Conservation (phyloP, 352 stramenopile genomes). For the Phytopythium chamaehyphon region DNA sequence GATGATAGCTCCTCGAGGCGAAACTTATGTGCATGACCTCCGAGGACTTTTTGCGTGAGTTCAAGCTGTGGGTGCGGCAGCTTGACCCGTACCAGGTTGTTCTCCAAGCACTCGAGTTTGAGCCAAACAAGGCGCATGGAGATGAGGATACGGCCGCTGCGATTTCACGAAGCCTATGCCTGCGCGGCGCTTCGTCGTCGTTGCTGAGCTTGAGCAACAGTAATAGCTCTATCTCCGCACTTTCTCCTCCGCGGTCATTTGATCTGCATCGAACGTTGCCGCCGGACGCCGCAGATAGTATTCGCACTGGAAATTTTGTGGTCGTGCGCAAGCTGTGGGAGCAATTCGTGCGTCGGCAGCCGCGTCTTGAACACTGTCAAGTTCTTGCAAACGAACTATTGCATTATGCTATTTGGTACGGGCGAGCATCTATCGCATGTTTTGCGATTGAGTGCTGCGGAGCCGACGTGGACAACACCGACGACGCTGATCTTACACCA, state of each 20-base stretch:
- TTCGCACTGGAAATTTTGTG: constrained; percentile 31
- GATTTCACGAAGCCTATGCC: constrained; percentile 48
- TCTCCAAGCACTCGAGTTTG: constrained; percentile 48
- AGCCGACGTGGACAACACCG: constrained; percentile 65
- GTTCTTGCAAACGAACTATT: constrained; percentile 79
- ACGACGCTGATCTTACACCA: constrained; percentile 65
- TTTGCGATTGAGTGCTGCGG: constrained; percentile 59
- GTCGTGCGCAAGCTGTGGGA: constrained; percentile 43
- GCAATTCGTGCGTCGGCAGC: constrained; percentile 27
- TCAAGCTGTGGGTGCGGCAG: constrained; percentile 71
- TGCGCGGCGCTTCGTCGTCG: constrained; percentile 15
- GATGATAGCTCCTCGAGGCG: constrained; percentile 43
- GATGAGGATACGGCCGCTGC: constrained; percentile 53
- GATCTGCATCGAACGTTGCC: constrained; percentile 60
- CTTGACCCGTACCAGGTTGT: constrained; percentile 79
- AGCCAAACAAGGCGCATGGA: constrained; percentile 37
- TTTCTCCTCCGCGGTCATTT: constrained; percentile 35
- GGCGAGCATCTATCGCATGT: constrained; percentile 45
- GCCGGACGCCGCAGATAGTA: constrained; percentile 38
- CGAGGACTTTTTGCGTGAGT: constrained; percentile 80
- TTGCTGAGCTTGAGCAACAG: constrained; percentile 14
- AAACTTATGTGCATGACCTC: constrained; percentile 85
- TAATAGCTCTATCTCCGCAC: constrained; percentile 15
- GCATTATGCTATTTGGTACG: constrained; percentile 73
- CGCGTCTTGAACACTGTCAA: constrained; percentile 14